phyloP scores from a whole-genome alignment of 2,329 filamentous ascomycete genomes.

The Aspergillus versicolor region DNA sequence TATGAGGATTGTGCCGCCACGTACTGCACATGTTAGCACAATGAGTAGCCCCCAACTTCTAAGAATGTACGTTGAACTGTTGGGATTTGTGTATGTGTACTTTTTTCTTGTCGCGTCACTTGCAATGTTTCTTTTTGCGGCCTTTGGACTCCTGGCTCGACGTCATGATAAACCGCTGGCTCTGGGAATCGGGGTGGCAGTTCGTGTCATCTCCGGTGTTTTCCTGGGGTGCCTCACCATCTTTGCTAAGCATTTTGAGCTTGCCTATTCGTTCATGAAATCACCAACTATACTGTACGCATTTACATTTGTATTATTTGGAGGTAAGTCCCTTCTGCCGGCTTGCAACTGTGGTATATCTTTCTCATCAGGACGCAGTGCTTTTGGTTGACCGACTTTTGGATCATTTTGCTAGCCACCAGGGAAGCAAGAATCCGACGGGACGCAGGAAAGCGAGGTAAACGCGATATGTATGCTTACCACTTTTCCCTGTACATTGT shows the following conservation, averaged over 20 bases:
- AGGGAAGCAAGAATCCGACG: slow-evolving; percentile 23
- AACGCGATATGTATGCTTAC: slow-evolving; percentile 13
- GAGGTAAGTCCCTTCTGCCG: slow-evolving; percentile 23
- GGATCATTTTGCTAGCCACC: slow-evolving; percentile 24
- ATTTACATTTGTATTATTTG: slow-evolving; percentile 31
- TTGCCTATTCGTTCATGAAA: slow-evolving; percentile 41
- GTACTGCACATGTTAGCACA: slow-evolving; percentile 25
- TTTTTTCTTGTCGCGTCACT: slow-evolving; percentile 39
- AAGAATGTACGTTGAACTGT: slow-evolving; percentile 36
- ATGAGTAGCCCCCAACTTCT: slow-evolving; percentile 32
- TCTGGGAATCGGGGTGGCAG: slow-evolving; percentile 25
- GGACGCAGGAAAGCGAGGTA: slow-evolving; percentile 24
- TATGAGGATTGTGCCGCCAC: slow-evolving; percentile 38
- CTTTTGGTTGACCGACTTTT: slow-evolving; percentile 38
- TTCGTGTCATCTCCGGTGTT: slow-evolving; percentile 30
- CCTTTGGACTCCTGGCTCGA: slow-evolving; percentile 30
- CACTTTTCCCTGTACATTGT: background rate
- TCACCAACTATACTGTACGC: slow-evolving; percentile 40
- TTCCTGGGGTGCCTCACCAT: slow-evolving; percentile 29
- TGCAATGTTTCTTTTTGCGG: slow-evolving; percentile 37
- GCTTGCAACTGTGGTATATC: background rate
- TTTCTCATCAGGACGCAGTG: slow-evolving; percentile 24
- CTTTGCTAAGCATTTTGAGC: slow-evolving; percentile 32
- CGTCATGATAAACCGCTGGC: slow-evolving; percentile 25
- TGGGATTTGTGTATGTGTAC: slow-evolving; percentile 42